Conservation (phyloP, 768 basidiomycete species). For the Suillus clintonianus region DNA sequence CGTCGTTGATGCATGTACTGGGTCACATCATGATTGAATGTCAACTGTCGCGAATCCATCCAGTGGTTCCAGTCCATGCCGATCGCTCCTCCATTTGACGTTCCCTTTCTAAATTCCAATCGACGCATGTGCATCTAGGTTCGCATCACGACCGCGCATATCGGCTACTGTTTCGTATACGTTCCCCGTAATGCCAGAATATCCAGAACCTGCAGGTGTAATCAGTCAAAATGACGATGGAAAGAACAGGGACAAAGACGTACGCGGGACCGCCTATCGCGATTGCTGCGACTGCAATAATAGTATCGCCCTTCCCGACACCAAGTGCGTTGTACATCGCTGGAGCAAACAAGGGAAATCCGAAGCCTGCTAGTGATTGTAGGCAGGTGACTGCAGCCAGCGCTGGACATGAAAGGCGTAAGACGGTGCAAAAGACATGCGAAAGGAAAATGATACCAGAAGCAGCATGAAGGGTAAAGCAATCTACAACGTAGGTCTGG, state of each 20-base stretch:
- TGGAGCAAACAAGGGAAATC: conserved; percentile 77
- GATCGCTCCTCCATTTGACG: too few relatives aligned
- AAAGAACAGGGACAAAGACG: conserved; percentile 2
- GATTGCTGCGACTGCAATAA: conserved; percentile 61
- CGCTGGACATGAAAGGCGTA: conserved; percentile 38
- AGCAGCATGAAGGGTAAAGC: conserved; percentile 67
- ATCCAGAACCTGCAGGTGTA: conserved; percentile 39
- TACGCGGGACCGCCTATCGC: conserved; percentile 59
- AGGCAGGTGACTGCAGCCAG: conserved; percentile 65
- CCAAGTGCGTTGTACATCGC: conserved; percentile 67
- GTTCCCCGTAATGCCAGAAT: conserved; percentile 48
- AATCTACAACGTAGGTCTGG: conserved; percentile 69
- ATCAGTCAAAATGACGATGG: background rate
- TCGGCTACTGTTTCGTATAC: conserved; percentile 52
- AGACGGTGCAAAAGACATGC: background rate
- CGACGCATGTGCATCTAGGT: too few relatives aligned
- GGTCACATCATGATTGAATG: too few relatives aligned
- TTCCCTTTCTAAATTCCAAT: too few relatives aligned
- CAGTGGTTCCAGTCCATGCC: too few relatives aligned
- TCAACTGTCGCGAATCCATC: too few relatives aligned
- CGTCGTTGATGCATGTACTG: too few relatives aligned
- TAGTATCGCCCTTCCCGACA: conserved; percentile 68
- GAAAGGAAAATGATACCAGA: conserved; percentile 50
- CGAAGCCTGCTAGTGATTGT: conserved; percentile 70
- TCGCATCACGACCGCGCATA: conserved; percentile 30